These are phyloP conservation scores for Diaporthe ampelina DNA, from an alignment of 2,329 filamentous ascomycete genomes.

Conservation along the genomic window DNA sequence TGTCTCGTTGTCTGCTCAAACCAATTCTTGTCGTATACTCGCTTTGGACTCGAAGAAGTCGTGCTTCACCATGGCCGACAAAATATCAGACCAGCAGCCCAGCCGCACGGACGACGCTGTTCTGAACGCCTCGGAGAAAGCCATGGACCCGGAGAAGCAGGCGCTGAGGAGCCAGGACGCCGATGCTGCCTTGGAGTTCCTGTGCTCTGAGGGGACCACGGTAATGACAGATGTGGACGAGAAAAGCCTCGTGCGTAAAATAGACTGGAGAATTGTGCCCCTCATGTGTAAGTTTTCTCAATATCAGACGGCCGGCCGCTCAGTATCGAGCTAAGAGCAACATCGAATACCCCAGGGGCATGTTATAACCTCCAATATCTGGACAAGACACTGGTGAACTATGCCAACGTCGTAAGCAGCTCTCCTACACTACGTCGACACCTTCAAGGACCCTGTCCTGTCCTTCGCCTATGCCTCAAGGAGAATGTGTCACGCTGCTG, in stretches of 20 bases:
- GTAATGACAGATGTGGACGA: constrained; percentile 39
- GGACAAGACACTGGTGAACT: constrained; percentile 50
- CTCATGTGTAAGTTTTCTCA: constrained; percentile 46
- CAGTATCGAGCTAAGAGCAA: neutral
- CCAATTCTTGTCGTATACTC: neutral
- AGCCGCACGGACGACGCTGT: neutral
- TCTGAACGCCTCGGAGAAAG: neutral
- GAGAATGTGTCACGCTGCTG: no score
- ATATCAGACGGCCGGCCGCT: neutral
- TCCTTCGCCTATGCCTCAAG: no score
- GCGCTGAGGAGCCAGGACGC: constrained; percentile 24
- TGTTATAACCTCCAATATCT: constrained; percentile 50
- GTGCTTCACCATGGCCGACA: constrained; percentile 9
- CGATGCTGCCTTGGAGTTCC: constrained; percentile 39
- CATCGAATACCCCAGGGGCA: constrained; percentile 43
- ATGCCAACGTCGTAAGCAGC: constrained; percentile 46
- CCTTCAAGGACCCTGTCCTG: no score
- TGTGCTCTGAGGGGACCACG: constrained; percentile 26
- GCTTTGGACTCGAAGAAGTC: neutral
- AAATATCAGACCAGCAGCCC: constrained; percentile 13
- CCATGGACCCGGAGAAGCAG: constrained; percentile 38
- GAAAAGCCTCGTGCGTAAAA: constrained; percentile 45
- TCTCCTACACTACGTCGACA: no score
- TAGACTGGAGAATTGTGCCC: constrained; percentile 50
- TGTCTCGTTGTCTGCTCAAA: neutral